Conservation (phyloP, 371 early-diverging fungal species). For the Mortierella sp. region DNA sequence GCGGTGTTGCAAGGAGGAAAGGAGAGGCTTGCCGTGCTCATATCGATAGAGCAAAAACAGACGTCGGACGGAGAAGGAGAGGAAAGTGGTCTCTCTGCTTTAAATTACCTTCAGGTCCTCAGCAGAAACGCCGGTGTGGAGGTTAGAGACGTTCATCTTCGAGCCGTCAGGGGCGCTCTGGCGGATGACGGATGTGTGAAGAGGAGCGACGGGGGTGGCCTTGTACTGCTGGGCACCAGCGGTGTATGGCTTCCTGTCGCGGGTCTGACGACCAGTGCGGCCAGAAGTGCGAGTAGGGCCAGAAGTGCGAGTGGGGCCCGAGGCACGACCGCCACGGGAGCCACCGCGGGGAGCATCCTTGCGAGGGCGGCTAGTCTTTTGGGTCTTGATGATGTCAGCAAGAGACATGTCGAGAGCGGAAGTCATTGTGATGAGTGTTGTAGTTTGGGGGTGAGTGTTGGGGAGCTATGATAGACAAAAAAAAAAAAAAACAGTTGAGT, state of each 20-base stretch:
- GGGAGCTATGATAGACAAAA: not conserved
- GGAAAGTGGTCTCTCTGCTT: conserved; percentile 6
- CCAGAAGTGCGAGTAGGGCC: conserved; percentile 55
- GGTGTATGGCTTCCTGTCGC: conserved; percentile 61
- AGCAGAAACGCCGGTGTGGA: conserved; percentile 79
- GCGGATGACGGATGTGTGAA: conserved; percentile 55
- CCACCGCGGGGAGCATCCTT: conserved; percentile 45
- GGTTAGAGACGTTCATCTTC: conserved; percentile 82
- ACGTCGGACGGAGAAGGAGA: conserved; percentile 6
- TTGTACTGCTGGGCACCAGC: conserved; percentile 63
- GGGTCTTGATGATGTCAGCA: conserved; percentile 77
- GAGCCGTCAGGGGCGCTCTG: conserved; percentile 61
- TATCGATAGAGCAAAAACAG: not conserved
- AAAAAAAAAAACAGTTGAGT: not conserved
- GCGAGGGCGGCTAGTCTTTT: conserved; percentile 56
- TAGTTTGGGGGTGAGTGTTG: not conserved
- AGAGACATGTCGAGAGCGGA: conserved; percentile 76
- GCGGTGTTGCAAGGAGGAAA: not conserved
- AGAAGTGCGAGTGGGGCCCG: not conserved
- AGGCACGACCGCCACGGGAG: not conserved
- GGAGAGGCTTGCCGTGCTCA: conserved; percentile 8
- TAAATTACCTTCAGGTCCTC: conserved; percentile 72
- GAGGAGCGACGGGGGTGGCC: conserved; percentile 43
- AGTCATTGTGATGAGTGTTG: conserved; percentile 2
- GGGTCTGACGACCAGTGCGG: conserved; percentile 61